Evolutionary conservation across 345 rosid genomes (phyloP), one percentile per base, ranked within the genome.

Genomic region (Crucihimalaya himalaica): DNA sequence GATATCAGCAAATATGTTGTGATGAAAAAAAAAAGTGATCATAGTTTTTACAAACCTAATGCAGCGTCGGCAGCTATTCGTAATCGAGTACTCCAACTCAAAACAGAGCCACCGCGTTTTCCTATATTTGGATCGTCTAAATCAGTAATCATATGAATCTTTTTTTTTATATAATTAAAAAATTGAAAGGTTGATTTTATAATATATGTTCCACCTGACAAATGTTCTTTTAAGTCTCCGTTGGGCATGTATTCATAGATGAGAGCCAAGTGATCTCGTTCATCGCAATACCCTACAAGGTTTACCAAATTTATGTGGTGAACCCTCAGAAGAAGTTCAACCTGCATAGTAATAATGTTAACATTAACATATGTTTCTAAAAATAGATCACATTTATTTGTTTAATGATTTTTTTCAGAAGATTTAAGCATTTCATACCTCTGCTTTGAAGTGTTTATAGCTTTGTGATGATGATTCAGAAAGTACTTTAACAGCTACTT

Each of bases 161-260:
- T n/a, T n/a, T n/a, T n/a, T n/a, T n/a, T n/a, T n/a, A n/a, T n/a
- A n/a, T n/a, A n/a, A n/a, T n/a, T n/a, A n/a, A n/a, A n/a, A n/a
- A n/a, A n/a, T n/a, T n/a, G n/a, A n/a, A n/a, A n/a, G n/a, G n/a
- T n/a, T n/a, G n/a, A n/a, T n/a, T n/a, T n/a, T n/a, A n/a, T n/a
- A n/a, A n/a, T n/a, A n/a, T n/a, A n/a, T n/a, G n/a, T n/a, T n/a
- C n/a, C n/a, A 70, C 74, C 74, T 62, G 51, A 54, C 40, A 69
- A 40, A 62, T 69, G 62, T 1, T 67, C 1, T 42, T 21, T n/a
- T 20, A 68, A 61, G 31, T 58, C 59, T 32, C 5, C 15, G 3
- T 43, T 68, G 6, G 80, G 32, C 81, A 76, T 79, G 79, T 51
- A 82, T 61, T 82, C 85, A 1, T 82, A 79, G 37, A 82, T 72